phyloP scores from a whole-genome alignment of 352 stramenopile genomes.

The Globisporangium radiosum region DNA sequence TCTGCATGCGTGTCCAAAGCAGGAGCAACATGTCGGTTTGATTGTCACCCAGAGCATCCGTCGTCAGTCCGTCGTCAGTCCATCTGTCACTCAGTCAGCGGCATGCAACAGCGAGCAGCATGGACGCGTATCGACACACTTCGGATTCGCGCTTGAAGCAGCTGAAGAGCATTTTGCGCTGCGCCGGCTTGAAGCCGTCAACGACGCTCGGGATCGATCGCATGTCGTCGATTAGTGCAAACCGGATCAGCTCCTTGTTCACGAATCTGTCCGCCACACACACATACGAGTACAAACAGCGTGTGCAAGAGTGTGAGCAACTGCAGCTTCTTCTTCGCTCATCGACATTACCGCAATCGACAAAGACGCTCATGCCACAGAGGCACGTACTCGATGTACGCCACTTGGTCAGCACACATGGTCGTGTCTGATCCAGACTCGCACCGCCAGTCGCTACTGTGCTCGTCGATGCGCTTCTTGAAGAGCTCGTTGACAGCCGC shows the following conservation, averaged over 20 bases:
- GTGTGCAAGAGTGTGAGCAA: conserved; percentile 10
- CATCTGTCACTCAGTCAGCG: conserved; percentile 1
- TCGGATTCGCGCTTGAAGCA: conserved; percentile 98
- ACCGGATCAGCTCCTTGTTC: conserved; percentile 98
- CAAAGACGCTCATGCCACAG: not conserved
- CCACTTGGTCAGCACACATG: conserved; percentile 88
- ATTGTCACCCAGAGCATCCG: too few relatives aligned
- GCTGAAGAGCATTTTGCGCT: conserved; percentile 97
- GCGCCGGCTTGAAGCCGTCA: conserved; percentile 97
- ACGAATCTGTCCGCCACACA: conserved; percentile 76
- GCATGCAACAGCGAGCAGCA: too few relatives aligned
- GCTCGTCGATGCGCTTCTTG: conserved; percentile 94
- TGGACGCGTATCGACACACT: conserved; percentile 39
- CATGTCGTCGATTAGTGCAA: conserved; percentile 97
- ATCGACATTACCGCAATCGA: not conserved
- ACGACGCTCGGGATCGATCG: conserved; percentile 93
- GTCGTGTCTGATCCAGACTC: conserved; percentile 81
- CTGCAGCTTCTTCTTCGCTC: not conserved
- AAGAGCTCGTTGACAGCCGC: conserved; percentile 97
- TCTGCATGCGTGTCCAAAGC: too few relatives aligned
- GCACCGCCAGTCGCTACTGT: conserved; percentile 92
- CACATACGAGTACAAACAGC: conserved; percentile 3
- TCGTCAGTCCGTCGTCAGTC: too few relatives aligned
- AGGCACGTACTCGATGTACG: conserved; percentile 83
- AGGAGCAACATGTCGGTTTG: too few relatives aligned